A percentile compares a stretch with the other conserved stretches of the same genome.
Conservation (phyloP, 2,329 filamentous ascomycete species). For the Penicillium janthinellum region DNA sequence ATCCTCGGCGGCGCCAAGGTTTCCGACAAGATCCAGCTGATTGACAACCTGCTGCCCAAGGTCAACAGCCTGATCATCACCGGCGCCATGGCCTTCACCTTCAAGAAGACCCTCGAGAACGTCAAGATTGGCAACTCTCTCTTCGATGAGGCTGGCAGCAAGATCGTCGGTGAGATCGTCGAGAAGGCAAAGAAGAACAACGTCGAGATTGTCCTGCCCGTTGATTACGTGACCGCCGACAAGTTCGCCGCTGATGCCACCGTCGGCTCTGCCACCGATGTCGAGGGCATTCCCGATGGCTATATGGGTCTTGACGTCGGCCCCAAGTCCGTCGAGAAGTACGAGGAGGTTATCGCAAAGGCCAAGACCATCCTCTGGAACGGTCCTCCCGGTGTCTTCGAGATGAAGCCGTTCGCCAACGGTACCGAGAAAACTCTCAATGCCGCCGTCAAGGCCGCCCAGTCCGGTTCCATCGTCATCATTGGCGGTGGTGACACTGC, state of each 20-base stretch:
- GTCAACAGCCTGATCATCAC: constrained; percentile 96
- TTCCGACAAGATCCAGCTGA: constrained; percentile 99
- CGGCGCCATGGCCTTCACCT: constrained; percentile 98
- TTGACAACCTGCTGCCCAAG: constrained; percentile 98
- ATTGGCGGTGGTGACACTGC: constrained; percentile 98
- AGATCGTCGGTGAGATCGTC: constrained; percentile 84
- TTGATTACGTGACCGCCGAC: constrained; percentile 94
- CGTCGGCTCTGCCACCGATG: constrained; percentile 78
- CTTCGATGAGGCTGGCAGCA: constrained; percentile 90
- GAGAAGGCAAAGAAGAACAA: constrained; percentile 96
- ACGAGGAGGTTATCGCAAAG: constrained; percentile 81
- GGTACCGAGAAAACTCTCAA: constrained; percentile 93
- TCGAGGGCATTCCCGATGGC: constrained; percentile 88
- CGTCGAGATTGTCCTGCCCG: constrained; percentile 91
- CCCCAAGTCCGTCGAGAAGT: constrained; percentile 82
- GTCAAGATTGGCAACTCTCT: constrained; percentile 87
- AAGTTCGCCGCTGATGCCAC: constrained; percentile 88
- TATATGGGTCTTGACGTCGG: constrained; percentile 99
- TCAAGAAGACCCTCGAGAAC: constrained; percentile 97
- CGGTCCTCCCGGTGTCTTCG: constrained; percentile 94
- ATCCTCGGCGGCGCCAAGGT: constrained; percentile 98
- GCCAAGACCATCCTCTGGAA: constrained; percentile 99
- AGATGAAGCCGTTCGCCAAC: constrained; percentile 90
- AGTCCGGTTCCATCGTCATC: constrained; percentile 91
- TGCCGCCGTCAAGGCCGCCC: constrained; percentile 77